phyloP scores from a whole-genome alignment of 208 protist genomes.

The Crithidia bombi region DNA sequence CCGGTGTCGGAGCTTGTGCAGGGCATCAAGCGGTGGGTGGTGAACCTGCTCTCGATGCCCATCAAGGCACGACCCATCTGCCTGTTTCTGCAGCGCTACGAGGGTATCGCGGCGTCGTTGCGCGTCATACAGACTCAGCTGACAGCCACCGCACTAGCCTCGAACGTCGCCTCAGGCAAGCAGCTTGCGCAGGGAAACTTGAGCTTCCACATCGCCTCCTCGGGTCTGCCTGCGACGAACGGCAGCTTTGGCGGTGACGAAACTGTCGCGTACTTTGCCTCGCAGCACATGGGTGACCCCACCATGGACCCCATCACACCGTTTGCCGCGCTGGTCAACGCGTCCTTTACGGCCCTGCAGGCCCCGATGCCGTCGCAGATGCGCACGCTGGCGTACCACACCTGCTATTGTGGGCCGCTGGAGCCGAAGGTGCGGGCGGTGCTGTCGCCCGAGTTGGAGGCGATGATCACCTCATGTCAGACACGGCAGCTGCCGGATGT shows the following conservation, averaged over 20 bases:
- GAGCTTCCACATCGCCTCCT: constrained; percentile 24
- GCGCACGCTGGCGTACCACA: constrained; percentile 29
- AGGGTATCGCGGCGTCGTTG: constrained; percentile 49
- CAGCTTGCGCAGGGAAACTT: constrained; percentile 29
- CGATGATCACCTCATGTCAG: constrained; percentile 36
- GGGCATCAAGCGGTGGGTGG: constrained; percentile 46
- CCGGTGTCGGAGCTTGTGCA: constrained; percentile 47
- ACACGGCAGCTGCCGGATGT: constrained; percentile 17
- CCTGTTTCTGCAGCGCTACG: constrained; percentile 67
- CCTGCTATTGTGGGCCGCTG: constrained; percentile 64
- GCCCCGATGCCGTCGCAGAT: not conserved
- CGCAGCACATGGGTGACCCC: not conserved
- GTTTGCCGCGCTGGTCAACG: constrained; percentile 22
- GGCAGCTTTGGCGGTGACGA: constrained; percentile 7
- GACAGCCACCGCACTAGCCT: constrained; percentile 16
- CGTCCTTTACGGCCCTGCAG: constrained; percentile 6
- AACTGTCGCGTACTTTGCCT: constrained; percentile 1
- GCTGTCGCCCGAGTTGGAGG: constrained; percentile 50
- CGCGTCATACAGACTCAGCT: constrained; percentile 37
- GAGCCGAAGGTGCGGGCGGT: constrained; percentile 57
- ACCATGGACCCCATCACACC: constrained; percentile 2
- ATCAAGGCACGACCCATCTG: constrained; percentile 63
- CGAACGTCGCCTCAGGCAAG: constrained; percentile 15
- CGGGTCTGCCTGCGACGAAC: not conserved
- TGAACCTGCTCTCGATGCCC: constrained; percentile 53